These are phyloP conservation scores for Cercospora citrullina DNA, from an alignment of 2,329 filamentous ascomycete species.

Conservation along the genomic window DNA sequence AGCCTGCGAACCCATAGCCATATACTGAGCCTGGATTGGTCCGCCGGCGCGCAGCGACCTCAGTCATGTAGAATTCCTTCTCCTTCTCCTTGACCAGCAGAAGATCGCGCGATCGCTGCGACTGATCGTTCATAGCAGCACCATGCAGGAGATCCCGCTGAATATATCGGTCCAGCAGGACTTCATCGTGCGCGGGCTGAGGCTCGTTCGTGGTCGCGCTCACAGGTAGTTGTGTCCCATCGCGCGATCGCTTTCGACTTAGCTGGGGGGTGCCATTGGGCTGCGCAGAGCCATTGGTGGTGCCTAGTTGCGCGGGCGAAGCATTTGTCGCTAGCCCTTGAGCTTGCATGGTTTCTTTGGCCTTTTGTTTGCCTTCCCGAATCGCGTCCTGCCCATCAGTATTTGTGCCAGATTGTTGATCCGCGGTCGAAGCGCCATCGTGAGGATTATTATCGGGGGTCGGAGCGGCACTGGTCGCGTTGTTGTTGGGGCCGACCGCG, in stretches of 20 bases:
- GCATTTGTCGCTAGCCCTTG: slow-evolving; percentile 40
- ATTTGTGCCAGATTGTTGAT: slow-evolving; percentile 23
- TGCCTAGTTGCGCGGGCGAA: slow-evolving; percentile 35
- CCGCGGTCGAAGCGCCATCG: slow-evolving; percentile 22
- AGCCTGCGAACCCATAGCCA: slow-evolving; percentile 78
- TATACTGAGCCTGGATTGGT: slow-evolving; percentile 61
- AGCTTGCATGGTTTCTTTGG: slow-evolving; percentile 60
- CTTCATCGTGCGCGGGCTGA: slow-evolving; percentile 32
- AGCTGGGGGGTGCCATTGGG: slow-evolving; percentile 51
- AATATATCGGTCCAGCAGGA: slow-evolving; percentile 63
- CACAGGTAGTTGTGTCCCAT: slow-evolving; percentile 56
- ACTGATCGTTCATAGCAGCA: slow-evolving; percentile 53
- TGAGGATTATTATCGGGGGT: slow-evolving; percentile 16
- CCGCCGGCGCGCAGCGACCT: slow-evolving; percentile 63
- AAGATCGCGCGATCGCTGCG: slow-evolving; percentile 44
- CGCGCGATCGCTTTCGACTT: slow-evolving; percentile 60
- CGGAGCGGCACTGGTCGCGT: slow-evolving; percentile 29
- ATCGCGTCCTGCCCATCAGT: slow-evolving; percentile 48
- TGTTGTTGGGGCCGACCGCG: slow-evolving; percentile 16
- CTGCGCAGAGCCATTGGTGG: slow-evolving; percentile 31
- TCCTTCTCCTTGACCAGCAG: slow-evolving; percentile 66
- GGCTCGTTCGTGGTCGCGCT: slow-evolving; percentile 28
- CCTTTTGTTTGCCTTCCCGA: slow-evolving; percentile 60
- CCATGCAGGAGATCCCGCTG: slow-evolving; percentile 63
- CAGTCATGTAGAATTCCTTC: slow-evolving; percentile 64